phyloP scores from a whole-genome alignment of 2,329 filamentous ascomycete genomes.

The Ophiostoma tasmaniense region DNA sequence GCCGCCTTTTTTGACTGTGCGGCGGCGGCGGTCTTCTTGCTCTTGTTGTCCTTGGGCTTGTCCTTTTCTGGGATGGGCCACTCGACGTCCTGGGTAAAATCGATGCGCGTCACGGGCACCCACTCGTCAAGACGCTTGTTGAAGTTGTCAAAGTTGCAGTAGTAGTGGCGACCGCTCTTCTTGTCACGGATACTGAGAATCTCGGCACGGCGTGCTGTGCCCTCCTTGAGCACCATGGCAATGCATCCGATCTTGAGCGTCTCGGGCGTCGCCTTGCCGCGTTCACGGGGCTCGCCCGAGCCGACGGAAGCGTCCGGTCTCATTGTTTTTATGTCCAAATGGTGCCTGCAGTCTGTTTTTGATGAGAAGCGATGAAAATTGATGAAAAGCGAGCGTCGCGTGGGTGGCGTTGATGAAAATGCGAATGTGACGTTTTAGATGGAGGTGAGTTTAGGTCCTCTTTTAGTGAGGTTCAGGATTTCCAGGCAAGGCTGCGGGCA shows the following conservation, averaged over 20 bases:
- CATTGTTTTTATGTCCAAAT: slow-evolving; percentile 20
- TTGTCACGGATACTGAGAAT: slow-evolving; percentile 90
- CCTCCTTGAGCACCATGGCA: slow-evolving; percentile 60
- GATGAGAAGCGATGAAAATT: slow-evolving; percentile 12
- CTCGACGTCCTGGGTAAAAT: slow-evolving; percentile 84
- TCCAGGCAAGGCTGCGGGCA: slow-evolving; percentile 2
- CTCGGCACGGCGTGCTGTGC: slow-evolving; percentile 81
- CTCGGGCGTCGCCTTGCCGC: slow-evolving; percentile 74
- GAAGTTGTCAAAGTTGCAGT: slow-evolving; percentile 97
- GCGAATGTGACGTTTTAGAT: neutral
- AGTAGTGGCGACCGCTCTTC: slow-evolving; percentile 81
- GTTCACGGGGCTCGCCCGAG: slow-evolving; percentile 53
- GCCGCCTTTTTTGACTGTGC: slow-evolving; percentile 44
- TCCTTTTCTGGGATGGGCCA: slow-evolving; percentile 90
- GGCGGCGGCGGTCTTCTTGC: slow-evolving; percentile 47
- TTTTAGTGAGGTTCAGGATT: neutral
- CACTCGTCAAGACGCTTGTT: slow-evolving; percentile 84
- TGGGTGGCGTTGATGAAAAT: slow-evolving; percentile 12
- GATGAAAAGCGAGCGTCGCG: slow-evolving; percentile 9
- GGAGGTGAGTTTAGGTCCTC: neutral
- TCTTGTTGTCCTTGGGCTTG: slow-evolving; percentile 65
- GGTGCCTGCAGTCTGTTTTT: neutral
- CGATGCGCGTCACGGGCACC: slow-evolving; percentile 74
- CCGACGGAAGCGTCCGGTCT: slow-evolving; percentile 48
- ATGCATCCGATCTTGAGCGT: slow-evolving; percentile 62